phyloP scores from a whole-genome alignment of 768 basidiomycete species.

The Tremella fuciformis region DNA sequence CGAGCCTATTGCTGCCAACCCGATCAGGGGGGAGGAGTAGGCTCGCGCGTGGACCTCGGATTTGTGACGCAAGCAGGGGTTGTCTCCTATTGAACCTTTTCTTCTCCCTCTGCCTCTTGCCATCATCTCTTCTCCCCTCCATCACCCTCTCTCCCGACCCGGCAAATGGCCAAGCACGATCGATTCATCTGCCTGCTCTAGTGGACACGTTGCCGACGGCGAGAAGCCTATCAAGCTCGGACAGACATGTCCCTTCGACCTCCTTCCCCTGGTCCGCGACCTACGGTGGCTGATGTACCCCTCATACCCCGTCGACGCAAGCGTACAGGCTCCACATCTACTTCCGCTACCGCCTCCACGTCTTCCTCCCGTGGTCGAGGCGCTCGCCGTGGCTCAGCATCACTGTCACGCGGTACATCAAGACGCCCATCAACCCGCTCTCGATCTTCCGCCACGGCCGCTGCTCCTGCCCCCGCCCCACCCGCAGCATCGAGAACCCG shows the following conservation, averaged over 20 bases:
- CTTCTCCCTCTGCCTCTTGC: too few relatives aligned
- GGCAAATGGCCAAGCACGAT: too few relatives aligned
- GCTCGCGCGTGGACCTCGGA: too few relatives aligned
- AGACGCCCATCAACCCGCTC: not conserved
- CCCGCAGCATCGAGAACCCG: not conserved
- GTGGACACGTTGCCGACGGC: too few relatives aligned
- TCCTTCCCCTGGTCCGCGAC: constrained; percentile 11
- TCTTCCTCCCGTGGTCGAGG: not conserved
- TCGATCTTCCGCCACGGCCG: not conserved
- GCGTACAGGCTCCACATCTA: constrained; percentile 25
- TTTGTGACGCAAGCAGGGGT: too few relatives aligned
- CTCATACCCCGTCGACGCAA: constrained; percentile 27
- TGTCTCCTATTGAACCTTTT: too few relatives aligned
- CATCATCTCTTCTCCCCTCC: too few relatives aligned
- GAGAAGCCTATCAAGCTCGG: too few relatives aligned
- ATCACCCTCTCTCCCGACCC: too few relatives aligned
- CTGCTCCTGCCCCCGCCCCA: not conserved
- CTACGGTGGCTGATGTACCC: constrained; percentile 31
- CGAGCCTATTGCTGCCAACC: too few relatives aligned
- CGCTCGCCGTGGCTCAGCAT: not conserved
- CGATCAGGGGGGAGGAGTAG: too few relatives aligned
- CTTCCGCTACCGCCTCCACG: constrained; percentile 3
- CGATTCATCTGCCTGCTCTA: too few relatives aligned
- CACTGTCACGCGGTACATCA: not conserved
- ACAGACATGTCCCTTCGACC: not conserved